These are phyloP conservation scores for Bjerkandera adusta DNA, from an alignment of 1,284 basidiomycete species.

Conservation along the genomic window DNA sequence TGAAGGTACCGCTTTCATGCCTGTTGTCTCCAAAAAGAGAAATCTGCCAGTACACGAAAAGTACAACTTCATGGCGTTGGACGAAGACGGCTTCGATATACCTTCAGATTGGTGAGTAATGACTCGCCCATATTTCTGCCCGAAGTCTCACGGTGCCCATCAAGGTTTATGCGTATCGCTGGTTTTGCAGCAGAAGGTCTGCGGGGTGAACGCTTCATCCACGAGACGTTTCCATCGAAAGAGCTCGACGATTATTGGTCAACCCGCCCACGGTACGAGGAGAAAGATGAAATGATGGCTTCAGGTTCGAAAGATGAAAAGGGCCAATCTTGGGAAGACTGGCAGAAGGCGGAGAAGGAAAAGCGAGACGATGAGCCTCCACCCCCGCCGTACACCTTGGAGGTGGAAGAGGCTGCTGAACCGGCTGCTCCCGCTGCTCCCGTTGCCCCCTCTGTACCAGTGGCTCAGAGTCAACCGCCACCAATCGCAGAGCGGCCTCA, in stretches of 20 bases:
- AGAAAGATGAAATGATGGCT: slow-evolving; percentile 29
- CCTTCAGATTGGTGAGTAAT: slow-evolving; percentile 67
- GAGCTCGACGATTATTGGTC: slow-evolving; percentile 75
- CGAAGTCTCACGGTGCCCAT: slow-evolving; percentile 2
- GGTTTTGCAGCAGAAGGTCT: slow-evolving; percentile 69
- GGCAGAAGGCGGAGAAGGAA: slow-evolving; percentile 28
- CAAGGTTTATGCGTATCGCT: slow-evolving; percentile 74
- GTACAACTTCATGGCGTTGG: slow-evolving; percentile 62
- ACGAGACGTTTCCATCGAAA: slow-evolving; percentile 65
- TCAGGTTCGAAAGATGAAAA: slow-evolving; percentile 27
- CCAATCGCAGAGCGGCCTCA: neutral
- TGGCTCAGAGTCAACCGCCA: neutral
- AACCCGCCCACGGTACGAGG: slow-evolving; percentile 56
- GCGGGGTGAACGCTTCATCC: slow-evolving; percentile 56
- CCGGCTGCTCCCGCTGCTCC: neutral
- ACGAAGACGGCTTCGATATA: slow-evolving; percentile 69
- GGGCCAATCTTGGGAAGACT: slow-evolving; percentile 42
- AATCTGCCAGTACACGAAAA: slow-evolving; percentile 56
- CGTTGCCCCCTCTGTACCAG: slow-evolving; percentile 5
- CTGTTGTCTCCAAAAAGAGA: slow-evolving; percentile 55
- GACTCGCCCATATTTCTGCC: neutral
- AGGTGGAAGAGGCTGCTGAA: slow-evolving; percentile 36
- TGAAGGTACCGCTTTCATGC: slow-evolving; percentile 76
- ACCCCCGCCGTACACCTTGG: slow-evolving; percentile 67
- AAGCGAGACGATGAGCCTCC: slow-evolving; percentile 48